Base-by-base conservation (phyloP, 2,329 filamentous ascomycete species). In the Fusarium sambucinum region DNA sequence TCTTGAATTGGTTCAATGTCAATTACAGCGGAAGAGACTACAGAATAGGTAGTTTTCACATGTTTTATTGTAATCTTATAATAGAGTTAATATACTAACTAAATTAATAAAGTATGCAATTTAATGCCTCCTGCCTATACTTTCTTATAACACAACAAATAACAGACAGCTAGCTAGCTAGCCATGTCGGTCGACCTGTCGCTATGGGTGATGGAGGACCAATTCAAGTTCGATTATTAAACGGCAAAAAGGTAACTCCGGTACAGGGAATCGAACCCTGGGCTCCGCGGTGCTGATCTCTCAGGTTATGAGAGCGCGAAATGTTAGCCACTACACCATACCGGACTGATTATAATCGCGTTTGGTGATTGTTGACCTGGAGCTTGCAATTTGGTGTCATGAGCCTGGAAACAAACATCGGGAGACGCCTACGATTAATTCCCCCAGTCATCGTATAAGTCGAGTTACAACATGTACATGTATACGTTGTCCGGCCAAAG, bases 271-370 rank as follows among this genome's bases (percentile, higher is more conserved):
- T 72, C 68, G 70, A 73, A 73, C 70, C 70, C 70, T 73, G 66
- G 63, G 70, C 71, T 70, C 70, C 69, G 68, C 66, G 71, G 69
- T 64, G 45, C 51, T 48, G 17, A 46, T 72, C 71, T 58, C 73
- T 70, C 68, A 74, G 10, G 54, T 71, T 60, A 52, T 75, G 74
- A 75, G 60, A 75, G 73, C 73, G 74, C 70, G 72, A 75, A 75
- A 75, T 75, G 74, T 75, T 75, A 73, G 73, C 74, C 73, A 75
- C 73, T 75, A 75, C 74, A 75, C 72, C 74, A 76, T 76, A 75
- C 73, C 73, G 73, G 73, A 74, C n/a, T 61, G 5, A 25, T 25
- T 7, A 27, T 8, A 27, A 27, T 9, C 27, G 27, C 27, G 6
- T 3, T 16, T 44, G 12, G 11, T 5, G 11, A 12, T 12, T 29